Conservation (phyloP, 2,329 filamentous ascomycete species). For the Colletotrichum endophyticum region DNA sequence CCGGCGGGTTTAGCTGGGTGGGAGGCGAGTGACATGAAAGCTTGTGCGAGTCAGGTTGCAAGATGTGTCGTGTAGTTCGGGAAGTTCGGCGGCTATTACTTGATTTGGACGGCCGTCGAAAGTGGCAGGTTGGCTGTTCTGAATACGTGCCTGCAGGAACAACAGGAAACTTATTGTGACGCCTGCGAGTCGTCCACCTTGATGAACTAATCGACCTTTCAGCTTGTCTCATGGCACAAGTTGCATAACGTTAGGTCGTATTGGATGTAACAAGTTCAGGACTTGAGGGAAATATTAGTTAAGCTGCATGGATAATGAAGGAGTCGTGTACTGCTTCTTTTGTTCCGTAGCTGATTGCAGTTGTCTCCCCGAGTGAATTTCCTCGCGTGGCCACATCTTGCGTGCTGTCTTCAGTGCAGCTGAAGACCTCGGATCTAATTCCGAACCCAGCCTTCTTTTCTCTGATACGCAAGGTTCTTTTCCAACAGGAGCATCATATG, state of each 20-base stretch:
- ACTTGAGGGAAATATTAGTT: no score
- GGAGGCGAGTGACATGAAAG: neutral
- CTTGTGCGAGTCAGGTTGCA: neutral
- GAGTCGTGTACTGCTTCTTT: neutral
- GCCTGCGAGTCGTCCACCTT: fast-evolving
- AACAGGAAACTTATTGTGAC: neutral
- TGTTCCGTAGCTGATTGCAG: neutral
- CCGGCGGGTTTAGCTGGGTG: neutral
- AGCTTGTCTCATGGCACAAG: no score
- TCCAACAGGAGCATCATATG: neutral
- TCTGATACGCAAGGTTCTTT: neutral
- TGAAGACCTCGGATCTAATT: neutral
- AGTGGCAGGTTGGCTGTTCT: neutral
- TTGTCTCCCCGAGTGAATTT: fast-evolving
- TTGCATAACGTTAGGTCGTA: no score
- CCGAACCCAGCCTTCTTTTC: neutral
- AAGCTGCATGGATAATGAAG: no score
- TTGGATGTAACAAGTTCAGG: no score
- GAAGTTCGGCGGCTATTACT: neutral
- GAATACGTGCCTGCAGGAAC: neutral
- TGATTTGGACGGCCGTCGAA: neutral
- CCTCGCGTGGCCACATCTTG: neutral
- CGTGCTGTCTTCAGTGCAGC: neutral
- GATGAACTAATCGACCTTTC: neutral
- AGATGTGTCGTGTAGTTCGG: neutral